Evolutionary conservation across 805 yeast species (phyloP).

Genomic region (Ogataea haglerorum): DNA sequence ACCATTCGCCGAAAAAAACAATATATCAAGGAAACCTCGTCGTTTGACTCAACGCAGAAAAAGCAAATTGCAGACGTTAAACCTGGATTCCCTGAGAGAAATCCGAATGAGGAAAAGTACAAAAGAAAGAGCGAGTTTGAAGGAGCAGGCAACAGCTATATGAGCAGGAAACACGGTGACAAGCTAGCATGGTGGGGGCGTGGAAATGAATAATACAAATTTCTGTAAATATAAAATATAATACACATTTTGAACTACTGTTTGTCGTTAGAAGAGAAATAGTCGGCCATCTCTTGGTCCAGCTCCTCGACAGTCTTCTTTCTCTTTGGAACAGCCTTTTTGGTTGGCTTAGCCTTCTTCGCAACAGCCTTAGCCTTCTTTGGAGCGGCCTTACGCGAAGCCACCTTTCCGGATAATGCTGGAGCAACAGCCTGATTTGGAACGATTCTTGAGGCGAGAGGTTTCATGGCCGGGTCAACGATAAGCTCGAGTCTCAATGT

Average conservation of each 20-base stretch:
- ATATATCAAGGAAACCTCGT: constrained; percentile 34
- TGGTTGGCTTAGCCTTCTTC: constrained; percentile 19
- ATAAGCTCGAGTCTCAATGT: constrained; percentile 77
- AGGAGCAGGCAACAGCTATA: constrained; percentile 62
- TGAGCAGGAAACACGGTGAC: constrained; percentile 40
- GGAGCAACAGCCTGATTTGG: constrained; percentile 36
- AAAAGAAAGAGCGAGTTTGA: constrained; percentile 60
- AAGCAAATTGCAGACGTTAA: constrained; percentile 27
- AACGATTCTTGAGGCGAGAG: constrained; percentile 69
- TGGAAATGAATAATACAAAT: constrained; percentile 12
- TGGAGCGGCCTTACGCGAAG: constrained; percentile 26
- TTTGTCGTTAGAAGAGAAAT: constrained; percentile 58
- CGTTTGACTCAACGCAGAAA: constrained; percentile 29
- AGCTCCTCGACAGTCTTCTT: constrained; percentile 85
- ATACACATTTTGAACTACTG: constrained; percentile 6
- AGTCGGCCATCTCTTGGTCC: constrained; percentile 98
- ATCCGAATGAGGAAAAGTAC: constrained; percentile 35
- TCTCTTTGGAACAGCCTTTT: constrained; percentile 31
- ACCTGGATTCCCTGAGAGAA: constrained; percentile 33
- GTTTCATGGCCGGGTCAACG: constrained; percentile 76
- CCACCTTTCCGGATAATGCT: constrained; percentile 9
- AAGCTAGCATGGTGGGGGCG: constrained; percentile 27
- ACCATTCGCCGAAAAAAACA: constrained; percentile 34
- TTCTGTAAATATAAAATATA: constrained; percentile 1
- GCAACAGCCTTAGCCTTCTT: constrained; percentile 51